Evolutionary conservation across 2,329 filamentous ascomycete species (phyloP).

Genomic region (Aspergillus persii): DNA sequence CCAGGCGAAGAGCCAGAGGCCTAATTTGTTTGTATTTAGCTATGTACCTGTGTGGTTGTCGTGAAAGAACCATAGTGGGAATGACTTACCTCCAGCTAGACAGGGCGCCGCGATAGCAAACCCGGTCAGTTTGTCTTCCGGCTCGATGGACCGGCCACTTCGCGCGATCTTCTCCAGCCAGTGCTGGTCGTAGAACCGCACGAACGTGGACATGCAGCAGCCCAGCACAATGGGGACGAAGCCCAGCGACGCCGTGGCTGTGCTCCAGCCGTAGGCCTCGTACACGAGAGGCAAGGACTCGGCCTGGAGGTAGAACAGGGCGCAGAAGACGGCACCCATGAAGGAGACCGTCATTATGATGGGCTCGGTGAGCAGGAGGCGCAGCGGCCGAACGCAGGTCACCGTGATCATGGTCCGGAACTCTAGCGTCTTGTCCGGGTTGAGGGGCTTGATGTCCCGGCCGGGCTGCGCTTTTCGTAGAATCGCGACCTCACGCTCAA

Average conservation of each 20-base stretch:
- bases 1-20: background rate
- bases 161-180: background rate
- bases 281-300: conserved; percentile 6
- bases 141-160: conserved; percentile 8
- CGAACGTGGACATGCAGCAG: background rate
- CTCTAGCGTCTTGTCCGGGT: background rate
- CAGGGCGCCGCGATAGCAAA: conserved; percentile 13
- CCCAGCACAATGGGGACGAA: background rate
- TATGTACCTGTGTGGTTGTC: too few species aligned
- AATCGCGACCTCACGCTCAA: conserved; percentile 2
- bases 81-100: conserved; percentile 9
- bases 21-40: too few species aligned
- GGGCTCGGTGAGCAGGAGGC: conserved; percentile 4
- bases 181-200: conserved; percentile 4
- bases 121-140: conserved; percentile 17
- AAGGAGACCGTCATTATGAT: conserved; percentile 6
- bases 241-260: background rate
- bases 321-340: conserved; percentile 3
- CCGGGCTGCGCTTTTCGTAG: background rate
- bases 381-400: conserved; percentile 1
- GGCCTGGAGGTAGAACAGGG: conserved; percentile 6
- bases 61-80: too few species aligned
- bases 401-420: background rate
- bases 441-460: conserved; percentile 2
- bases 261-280: background rate